phyloP scores from a whole-genome alignment of 345 rosid genomes.

The Camelina hispida region DNA sequence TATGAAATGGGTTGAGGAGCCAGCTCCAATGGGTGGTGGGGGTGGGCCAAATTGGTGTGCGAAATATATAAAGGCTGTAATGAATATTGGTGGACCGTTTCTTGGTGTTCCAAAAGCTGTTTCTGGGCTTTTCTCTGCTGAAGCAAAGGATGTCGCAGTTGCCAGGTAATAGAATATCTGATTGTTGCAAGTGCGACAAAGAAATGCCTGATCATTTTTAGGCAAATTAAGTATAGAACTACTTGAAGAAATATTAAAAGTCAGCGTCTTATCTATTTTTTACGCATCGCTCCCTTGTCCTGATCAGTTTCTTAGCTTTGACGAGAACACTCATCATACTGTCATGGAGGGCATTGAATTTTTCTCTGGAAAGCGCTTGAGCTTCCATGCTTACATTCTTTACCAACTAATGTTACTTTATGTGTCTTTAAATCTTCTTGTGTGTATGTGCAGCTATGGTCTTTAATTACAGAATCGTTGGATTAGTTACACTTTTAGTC shows the following conservation, averaged over 20 bases:
- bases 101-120: slow-evolving; percentile 94
- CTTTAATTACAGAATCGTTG: background rate
- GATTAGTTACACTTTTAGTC: slow-evolving; percentile 1
- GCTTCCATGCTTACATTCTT: slow-evolving; percentile 15
- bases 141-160: slow-evolving; percentile 92
- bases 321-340: background rate
- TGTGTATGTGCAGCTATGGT: slow-evolving; percentile 2
- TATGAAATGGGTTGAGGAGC: slow-evolving; percentile 99
- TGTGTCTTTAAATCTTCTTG: slow-evolving; percentile 11
- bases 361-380: background rate
- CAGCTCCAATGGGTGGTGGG: slow-evolving; percentile 96
- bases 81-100: slow-evolving; percentile 95
- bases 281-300: background rate
- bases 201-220: background rate
- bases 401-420: background rate
- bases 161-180: slow-evolving; percentile 65
- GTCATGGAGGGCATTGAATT: background rate
- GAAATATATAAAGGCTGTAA: slow-evolving; percentile 87
- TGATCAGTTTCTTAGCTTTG: background rate
- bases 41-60: slow-evolving; percentile 97
- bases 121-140: slow-evolving; percentile 91
- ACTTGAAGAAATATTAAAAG: background rate
- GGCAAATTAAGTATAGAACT: slow-evolving; percentile 5
- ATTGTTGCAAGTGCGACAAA: slow-evolving; percentile 1
- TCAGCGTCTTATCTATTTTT: background rate